phyloP scores from a whole-genome alignment of 306 rosid species.

The Sophora flavescens region DNA sequence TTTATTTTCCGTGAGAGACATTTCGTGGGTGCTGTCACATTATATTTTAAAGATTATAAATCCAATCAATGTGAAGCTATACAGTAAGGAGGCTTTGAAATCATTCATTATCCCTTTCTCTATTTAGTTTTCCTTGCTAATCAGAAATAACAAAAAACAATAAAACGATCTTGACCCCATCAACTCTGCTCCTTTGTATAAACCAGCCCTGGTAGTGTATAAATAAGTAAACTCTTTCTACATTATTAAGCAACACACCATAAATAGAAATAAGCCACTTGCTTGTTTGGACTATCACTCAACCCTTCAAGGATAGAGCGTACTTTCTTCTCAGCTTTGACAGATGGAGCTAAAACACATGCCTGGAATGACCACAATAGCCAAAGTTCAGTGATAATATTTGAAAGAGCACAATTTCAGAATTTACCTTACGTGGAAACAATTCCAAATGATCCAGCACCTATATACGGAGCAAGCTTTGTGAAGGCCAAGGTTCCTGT shows the following conservation, averaged over 20 bases:
- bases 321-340: constrained; percentile 78
- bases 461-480: no score
- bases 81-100: no score
- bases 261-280: constrained; percentile 40
- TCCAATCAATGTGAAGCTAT: no score
- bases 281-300: constrained; percentile 73
- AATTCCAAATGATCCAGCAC: no score
- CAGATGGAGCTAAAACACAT: constrained; percentile 74
- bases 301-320: constrained; percentile 82
- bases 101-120: no score
- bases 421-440: no score
- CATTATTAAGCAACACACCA: constrained; percentile 20
- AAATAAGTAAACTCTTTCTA: not conserved
- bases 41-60: no score
- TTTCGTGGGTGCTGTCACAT: not conserved
- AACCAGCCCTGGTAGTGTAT: not conserved
- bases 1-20: not conserved
- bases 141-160: not conserved
- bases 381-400: constrained; percentile 32
- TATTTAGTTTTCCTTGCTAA: no score
- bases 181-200: not conserved
- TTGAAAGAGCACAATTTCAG: not conserved
- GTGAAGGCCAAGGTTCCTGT: no score
- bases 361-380: constrained; percentile 62
- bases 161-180: not conserved